A percentile compares a stretch with the other conserved stretches of the same genome.
Evolutionary conservation across 2,329 filamentous ascomycete species (phyloP).

Genomic region (Aspergillus sp.): DNA sequence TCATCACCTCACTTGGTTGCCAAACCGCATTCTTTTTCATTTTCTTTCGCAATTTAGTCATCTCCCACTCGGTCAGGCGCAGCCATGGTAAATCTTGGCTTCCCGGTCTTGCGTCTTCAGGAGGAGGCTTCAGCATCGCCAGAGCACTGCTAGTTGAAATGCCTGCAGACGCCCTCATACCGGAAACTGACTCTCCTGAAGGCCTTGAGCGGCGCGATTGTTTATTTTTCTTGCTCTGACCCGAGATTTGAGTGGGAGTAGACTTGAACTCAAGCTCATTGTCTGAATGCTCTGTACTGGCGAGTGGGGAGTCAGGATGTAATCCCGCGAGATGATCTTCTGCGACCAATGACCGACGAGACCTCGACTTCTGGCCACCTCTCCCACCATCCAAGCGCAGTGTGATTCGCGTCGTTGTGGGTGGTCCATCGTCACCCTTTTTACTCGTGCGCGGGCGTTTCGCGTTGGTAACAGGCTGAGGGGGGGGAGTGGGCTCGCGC

Average conservation of each 20-base stretch:
- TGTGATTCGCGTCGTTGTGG: conserved; percentile 41
- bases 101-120: conserved; percentile 58
- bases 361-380: conserved; percentile 35
- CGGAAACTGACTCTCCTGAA: conserved; percentile 7
- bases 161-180: conserved; percentile 32
- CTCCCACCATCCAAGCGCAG: conserved; percentile 38
- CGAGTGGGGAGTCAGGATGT: conserved; percentile 47
- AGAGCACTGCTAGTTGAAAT: conserved; percentile 64
- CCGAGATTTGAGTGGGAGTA: conserved; percentile 19
- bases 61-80: conserved; percentile 65
- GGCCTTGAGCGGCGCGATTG: conserved; percentile 26
- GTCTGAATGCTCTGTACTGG: conserved; percentile 48
- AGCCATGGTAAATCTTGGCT: conserved; percentile 64
- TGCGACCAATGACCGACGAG: conserved; percentile 35
- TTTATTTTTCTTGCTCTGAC: conserved; percentile 46
- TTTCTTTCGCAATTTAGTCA: conserved; percentile 64
- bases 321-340: conserved; percentile 38
- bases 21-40: conserved; percentile 73
- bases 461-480: conserved; percentile 25
- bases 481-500: conserved; percentile 58
- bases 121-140: conserved; percentile 59
- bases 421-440: conserved; percentile 33
- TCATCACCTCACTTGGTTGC: conserved; percentile 67
- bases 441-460: conserved; percentile 43
- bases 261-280: conserved; percentile 35